Base-by-base conservation (phyloP, 192 early-diverging fungal genomes). In the Entomortierella lignicola region DNA sequence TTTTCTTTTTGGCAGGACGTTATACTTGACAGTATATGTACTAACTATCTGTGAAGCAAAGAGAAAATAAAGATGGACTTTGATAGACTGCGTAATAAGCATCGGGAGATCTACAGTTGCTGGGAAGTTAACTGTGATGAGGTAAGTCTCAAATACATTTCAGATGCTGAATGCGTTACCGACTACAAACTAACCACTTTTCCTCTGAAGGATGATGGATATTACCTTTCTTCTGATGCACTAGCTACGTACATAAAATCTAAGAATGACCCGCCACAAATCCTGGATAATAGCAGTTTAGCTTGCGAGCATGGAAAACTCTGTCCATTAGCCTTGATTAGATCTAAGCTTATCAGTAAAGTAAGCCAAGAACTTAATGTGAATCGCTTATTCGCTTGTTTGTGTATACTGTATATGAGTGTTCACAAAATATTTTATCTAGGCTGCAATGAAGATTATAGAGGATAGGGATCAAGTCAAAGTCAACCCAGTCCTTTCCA, bases 271-370 rank as follows among this genome's bases (percentile, higher is more conserved):
- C 21, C 4, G 18, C 18, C 18, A 0, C 6, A 8, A 23, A 27
- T 20, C 5, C 18, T 81, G 30, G 79, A 81, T 20, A 63, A 52
- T 43, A 54, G 42, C 15, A 50, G 29, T 27, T 34, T 81, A 32
- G 27, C 51, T 4, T 81, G 80, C 54, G 50, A 74, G 31, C 80
- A 81, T 32, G 48, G 42, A 17, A 81, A 81, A 17, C 55, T 81
- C 0, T 65, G 52, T 52, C 80, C 80, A 4, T 23, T n/a, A 10
- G 55, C 54, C 1, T 41, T 81, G 3, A n/a, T 43, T 15, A 69
- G 37, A 23, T 56, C 60, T 50, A 81, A 81, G 41, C 60, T 59
- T 13, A 68, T 81, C 37, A 69, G 71, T 44, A 23, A 64, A 53
- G 80, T 81, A 44, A 50, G 60, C 30, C 6, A 42, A 42, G 13